These are phyloP conservation scores for Cryoendolithus antarcticus DNA, from an alignment of 2,329 filamentous ascomycete species.

Conservation along the genomic window DNA sequence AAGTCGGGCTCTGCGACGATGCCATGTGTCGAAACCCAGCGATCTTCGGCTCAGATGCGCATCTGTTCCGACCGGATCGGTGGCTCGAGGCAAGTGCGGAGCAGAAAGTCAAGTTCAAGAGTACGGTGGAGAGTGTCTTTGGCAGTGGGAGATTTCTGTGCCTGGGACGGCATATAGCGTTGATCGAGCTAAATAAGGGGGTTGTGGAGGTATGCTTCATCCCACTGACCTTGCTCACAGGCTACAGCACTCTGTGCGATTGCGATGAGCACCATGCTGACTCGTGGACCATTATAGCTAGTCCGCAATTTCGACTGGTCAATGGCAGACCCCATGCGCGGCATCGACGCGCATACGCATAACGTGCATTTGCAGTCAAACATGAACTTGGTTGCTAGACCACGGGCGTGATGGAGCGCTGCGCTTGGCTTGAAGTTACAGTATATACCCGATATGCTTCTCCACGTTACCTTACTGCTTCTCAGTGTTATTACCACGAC, in stretches of 20 bases:
- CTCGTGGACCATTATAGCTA: slow-evolving; percentile 36
- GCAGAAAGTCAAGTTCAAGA: slow-evolving; percentile 26
- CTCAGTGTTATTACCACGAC: too few relatives aligned
- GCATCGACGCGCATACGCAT: slow-evolving; percentile 4
- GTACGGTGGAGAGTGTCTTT: slow-evolving; percentile 33
- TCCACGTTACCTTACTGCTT: too few relatives aligned
- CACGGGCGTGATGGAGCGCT: slow-evolving; percentile 1
- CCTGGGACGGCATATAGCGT: slow-evolving; percentile 36
- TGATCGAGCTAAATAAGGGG: slow-evolving; percentile 39
- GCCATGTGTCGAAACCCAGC: slow-evolving; percentile 28
- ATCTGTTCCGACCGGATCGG: slow-evolving; percentile 37
- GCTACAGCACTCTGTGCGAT: too few relatives aligned
- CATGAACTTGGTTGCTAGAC: slow-evolving; percentile 8
- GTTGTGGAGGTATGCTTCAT: slow-evolving; percentile 31
- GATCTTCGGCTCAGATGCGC: slow-evolving; percentile 29
- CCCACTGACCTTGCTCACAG: too few relatives aligned
- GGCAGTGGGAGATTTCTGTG: slow-evolving; percentile 34
- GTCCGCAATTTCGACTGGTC: slow-evolving; percentile 9
- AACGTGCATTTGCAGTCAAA: slow-evolving; percentile 7
- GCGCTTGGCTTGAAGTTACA: too few relatives aligned
- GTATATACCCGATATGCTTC: too few relatives aligned
- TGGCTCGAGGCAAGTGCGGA: slow-evolving; percentile 32
- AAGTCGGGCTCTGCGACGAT: slow-evolving; percentile 33
- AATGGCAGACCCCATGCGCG: slow-evolving; percentile 8
- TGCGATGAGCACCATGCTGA: too few relatives aligned